Evolutionary conservation across 305 asterid genomes (phyloP).

Genomic region (Fraxinus baroniana): DNA sequence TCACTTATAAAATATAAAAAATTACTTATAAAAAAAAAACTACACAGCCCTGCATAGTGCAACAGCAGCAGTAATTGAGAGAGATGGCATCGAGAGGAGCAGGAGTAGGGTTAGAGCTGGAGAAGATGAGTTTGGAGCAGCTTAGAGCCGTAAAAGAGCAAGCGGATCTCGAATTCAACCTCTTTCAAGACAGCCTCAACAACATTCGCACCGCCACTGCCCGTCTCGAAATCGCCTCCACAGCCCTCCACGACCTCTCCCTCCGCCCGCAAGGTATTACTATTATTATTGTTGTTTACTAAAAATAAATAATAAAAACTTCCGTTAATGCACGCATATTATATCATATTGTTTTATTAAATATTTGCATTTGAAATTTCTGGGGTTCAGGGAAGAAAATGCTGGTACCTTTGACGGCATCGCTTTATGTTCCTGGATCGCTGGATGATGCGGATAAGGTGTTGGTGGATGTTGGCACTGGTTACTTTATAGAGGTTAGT

Average conservation of each 20-base stretch:
- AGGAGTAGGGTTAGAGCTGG: constrained; percentile 47
- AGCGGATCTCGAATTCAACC: constrained; percentile 75
- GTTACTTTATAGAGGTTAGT: constrained; percentile 85
- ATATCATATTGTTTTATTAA: too few relatives aligned
- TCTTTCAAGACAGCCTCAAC: constrained; percentile 85
- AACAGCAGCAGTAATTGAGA: not conserved
- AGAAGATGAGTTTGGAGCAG: constrained; percentile 79
- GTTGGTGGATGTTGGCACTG: constrained; percentile 93
- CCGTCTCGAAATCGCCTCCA: constrained; percentile 82
- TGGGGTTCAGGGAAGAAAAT: constrained; percentile 57
- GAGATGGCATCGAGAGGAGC: constrained; percentile 44
- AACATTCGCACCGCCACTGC: constrained; percentile 82
- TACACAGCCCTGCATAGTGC: not conserved
- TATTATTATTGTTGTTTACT: not conserved
- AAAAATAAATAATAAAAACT: not conserved
- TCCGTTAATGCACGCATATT: too few relatives aligned
- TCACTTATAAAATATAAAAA: too few relatives aligned
- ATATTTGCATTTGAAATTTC: not conserved
- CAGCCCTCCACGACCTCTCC: constrained; percentile 85
- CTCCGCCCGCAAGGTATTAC: constrained; percentile 70
- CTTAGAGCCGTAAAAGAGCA: constrained; percentile 81
- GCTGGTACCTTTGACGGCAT: constrained; percentile 89
- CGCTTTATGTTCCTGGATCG: constrained; percentile 81
- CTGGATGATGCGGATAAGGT: constrained; percentile 91
- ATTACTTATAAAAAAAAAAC: too few relatives aligned